These are phyloP conservation scores for Thraustotheca clavata DNA, from an alignment of 352 stramenopile species.

Conservation along the genomic window DNA sequence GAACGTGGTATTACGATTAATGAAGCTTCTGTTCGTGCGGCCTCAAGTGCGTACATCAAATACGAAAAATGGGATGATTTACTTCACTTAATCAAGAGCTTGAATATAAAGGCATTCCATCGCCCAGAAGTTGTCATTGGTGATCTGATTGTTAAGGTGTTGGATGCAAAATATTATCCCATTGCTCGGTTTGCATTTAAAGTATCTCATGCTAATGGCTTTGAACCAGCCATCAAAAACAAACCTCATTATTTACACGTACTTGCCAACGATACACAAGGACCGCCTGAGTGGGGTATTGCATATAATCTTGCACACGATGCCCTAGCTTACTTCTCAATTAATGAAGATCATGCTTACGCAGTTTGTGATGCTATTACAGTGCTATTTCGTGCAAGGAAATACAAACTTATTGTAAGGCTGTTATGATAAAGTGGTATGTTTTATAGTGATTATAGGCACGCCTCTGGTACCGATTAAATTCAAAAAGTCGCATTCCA, in stretches of 20 bases:
- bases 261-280: conserved; percentile 26
- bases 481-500: background rate
- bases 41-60: conserved; percentile 59
- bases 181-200: conserved; percentile 45
- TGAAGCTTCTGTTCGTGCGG: conserved; percentile 65
- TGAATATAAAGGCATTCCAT: conserved; percentile 39
- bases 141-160: conserved; percentile 67
- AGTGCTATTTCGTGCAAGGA: conserved; percentile 40
- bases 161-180: conserved; percentile 46
- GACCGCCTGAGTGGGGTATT: conserved; percentile 53
- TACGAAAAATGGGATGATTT: conserved; percentile 54
- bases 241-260: conserved; percentile 45
- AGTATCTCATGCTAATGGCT: conserved; percentile 31
- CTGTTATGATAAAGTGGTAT: background rate
- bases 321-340: conserved; percentile 58
- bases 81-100: conserved; percentile 34
- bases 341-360: conserved; percentile 52
- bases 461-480: conserved; percentile 6
- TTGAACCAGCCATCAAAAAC: conserved; percentile 51
- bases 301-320: conserved; percentile 65
- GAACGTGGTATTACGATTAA: conserved; percentile 43
- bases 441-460: too few relatives aligned
- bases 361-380: conserved; percentile 58
- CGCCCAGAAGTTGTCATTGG: conserved; percentile 60
- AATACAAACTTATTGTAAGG: background rate